phyloP scores from a whole-genome alignment of 2,329 filamentous ascomycete species.

The Blastomyces percursus region DNA sequence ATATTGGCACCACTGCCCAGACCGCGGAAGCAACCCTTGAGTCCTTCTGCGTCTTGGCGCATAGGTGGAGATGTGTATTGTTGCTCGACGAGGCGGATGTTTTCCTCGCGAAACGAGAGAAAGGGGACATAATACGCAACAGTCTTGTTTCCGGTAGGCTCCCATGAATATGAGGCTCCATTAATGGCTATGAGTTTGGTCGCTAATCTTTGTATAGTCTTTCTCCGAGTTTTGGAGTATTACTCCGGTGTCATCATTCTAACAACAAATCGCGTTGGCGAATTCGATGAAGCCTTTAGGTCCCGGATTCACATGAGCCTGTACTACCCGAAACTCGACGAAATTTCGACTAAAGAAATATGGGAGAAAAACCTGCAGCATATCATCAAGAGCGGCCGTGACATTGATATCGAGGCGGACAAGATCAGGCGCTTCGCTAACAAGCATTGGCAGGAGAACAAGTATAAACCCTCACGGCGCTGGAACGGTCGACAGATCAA shows the following conservation, averaged over 20 bases:
- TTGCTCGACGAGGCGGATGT: constrained; percentile 38
- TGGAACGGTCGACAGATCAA: constrained; percentile 31
- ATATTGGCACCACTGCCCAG: constrained; percentile 37
- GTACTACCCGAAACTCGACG: constrained; percentile 28
- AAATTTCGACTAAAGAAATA: constrained; percentile 14
- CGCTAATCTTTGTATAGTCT: constrained; percentile 24
- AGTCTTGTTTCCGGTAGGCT: constrained; percentile 28
- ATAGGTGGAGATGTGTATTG: constrained; percentile 29
- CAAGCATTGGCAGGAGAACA: constrained; percentile 10
- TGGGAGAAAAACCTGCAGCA: constrained; percentile 18
- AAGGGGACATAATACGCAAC: constrained; percentile 30
- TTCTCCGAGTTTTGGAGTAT: constrained; percentile 40
- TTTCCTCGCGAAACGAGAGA: constrained; percentile 30
- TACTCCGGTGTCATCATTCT: constrained; percentile 40
- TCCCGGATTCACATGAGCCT: constrained; percentile 39
- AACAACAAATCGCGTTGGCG: constrained; percentile 42
- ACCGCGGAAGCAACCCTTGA: constrained; percentile 22
- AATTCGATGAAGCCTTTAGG: constrained; percentile 42
- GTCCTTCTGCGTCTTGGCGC: constrained; percentile 19
- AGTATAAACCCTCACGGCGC: constrained; percentile 9
- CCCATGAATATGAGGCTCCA: background rate
- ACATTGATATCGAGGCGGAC: constrained; percentile 11
- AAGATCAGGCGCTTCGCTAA: constrained; percentile 13
- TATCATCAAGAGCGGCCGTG: constrained; percentile 7
- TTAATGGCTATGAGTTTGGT: background rate